Conservation (phyloP, 257 asterid genomes). For the Jacaranda copaia region DNA sequence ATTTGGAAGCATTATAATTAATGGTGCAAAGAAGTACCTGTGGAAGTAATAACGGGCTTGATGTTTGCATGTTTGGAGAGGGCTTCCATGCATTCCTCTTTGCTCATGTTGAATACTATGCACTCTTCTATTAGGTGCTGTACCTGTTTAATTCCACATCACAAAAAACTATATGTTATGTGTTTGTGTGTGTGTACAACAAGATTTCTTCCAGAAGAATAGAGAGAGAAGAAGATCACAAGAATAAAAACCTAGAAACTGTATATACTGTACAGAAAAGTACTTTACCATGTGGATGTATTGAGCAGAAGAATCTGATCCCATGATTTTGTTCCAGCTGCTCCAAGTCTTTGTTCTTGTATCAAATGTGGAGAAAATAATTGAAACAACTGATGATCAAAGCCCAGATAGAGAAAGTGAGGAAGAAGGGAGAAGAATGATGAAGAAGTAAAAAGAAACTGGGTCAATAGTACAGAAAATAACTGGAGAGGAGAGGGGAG, state of each 20-base stretch:
- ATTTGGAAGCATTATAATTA: background rate
- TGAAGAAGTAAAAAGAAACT: background rate
- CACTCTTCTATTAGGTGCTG: constrained; percentile 63
- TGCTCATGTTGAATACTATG: constrained; percentile 63
- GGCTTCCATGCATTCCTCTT: constrained; percentile 77
- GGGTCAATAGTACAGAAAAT: background rate
- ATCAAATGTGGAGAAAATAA: background rate
- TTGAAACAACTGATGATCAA: background rate
- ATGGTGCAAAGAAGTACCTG: constrained; percentile 28
- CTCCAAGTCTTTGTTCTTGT: background rate
- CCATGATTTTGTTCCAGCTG: constrained; percentile 42
- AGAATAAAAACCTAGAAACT: background rate
- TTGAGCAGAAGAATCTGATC: constrained; percentile 55
- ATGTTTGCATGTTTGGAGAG: constrained; percentile 73
- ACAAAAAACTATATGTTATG: background rate
- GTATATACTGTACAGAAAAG: background rate
- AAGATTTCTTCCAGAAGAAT: too few relatives aligned
- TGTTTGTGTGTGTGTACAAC: too few relatives aligned
- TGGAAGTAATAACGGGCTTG: constrained; percentile 56
- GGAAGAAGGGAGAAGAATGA: background rate
- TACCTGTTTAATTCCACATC: constrained; percentile 11
- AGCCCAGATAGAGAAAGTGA: background rate
- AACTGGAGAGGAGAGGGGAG: background rate
- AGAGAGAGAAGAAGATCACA: background rate
- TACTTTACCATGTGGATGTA: constrained; percentile 63